Conservation (phyloP, 2,329 filamentous ascomycete species). For the Ophiostoma piceae region DNA sequence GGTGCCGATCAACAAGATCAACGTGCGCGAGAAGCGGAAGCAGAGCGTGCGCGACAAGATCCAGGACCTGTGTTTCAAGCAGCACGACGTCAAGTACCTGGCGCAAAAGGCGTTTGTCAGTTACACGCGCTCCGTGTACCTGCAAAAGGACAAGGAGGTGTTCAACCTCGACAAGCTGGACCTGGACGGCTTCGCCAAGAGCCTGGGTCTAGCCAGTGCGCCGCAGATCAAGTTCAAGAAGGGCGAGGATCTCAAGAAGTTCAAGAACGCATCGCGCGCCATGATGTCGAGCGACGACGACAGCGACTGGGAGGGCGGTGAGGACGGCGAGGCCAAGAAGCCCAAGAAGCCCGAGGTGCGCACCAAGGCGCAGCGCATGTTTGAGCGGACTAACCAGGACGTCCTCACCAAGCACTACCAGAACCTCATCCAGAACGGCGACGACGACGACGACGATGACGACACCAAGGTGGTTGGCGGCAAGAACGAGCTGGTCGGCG, state of each 20-base stretch:
- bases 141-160: constrained; percentile 87
- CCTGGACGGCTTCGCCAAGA: constrained; percentile 78
- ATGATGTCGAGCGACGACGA: constrained; percentile 60
- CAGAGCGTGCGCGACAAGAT: constrained; percentile 76
- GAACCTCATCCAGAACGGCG: constrained; percentile 64
- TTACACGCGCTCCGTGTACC: constrained; percentile 76
- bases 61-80: constrained; percentile 93
- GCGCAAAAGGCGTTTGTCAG: constrained; percentile 94
- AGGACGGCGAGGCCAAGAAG: constrained; percentile 41
- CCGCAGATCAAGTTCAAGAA: constrained; percentile 92
- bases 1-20: constrained; percentile 80
- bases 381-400: constrained; percentile 92
- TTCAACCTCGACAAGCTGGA: constrained; percentile 81
- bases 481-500: constrained; percentile 14
- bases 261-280: constrained; percentile 78
- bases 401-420: constrained; percentile 90
- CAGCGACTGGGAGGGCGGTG: constrained; percentile 40
- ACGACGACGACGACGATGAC: constrained; percentile 57
- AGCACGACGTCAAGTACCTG: constrained; percentile 87
- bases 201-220: constrained; percentile 81
- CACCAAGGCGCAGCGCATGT: constrained; percentile 97
- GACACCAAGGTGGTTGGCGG: constrained; percentile 8
- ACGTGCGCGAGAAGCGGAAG: constrained; percentile 84
- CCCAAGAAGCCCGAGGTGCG: constrained; percentile 65
- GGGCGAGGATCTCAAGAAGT: constrained; percentile 76